Base-by-base conservation (phyloP, 192 early-diverging fungal species). In the Backusella morwellensis region DNA sequence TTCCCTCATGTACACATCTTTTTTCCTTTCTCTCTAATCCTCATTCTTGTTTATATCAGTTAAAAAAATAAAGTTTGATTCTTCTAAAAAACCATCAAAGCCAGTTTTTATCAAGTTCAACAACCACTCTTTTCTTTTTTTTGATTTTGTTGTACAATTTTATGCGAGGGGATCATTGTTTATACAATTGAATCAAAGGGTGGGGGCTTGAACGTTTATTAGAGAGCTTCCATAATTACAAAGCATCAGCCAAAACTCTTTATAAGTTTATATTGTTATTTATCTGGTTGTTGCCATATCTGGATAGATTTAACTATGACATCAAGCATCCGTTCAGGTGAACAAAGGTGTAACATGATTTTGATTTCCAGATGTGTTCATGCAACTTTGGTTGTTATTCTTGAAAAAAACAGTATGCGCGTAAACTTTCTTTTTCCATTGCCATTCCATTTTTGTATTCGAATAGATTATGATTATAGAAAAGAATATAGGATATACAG, bases 21-120 rank as follows among this genome's bases (percentile, higher is more conserved):
- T 26, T 50, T 50, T 50, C 17, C 11, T 42, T 4, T 44, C 47
- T 19, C 47, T 56, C 56, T 59, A 59, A 29, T 59, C n/a, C 47
- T 26, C 23, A 17, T 44, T 44, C 56, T 23, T 59, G 56, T 59
- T 59, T 26, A 26, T 59, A 59, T 59, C 23, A 59, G 56, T 59
- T 4, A 56, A n/a, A 56, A 26, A 59, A 59, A 59, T 26, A 59
- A 59, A 59, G 56, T 59, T 59, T 59, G 56, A 59, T 59, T 59
- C 56, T 59, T 59, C 23, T 59, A 56, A 56, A 56, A 23, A 56
- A 21, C 2, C 26, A 21, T 26, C 2, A 59, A 59, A 29, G 21
- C 23, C 9, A 2, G 9, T 59, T 59, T 26, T 59, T 9, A 26
- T 23, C 56, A 59, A 21, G 21, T 56, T 56, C 9, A 21, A 11